These are phyloP conservation scores for Geranium brycei DNA, from an alignment of 345 rosid genomes.

Conservation along the genomic window DNA sequence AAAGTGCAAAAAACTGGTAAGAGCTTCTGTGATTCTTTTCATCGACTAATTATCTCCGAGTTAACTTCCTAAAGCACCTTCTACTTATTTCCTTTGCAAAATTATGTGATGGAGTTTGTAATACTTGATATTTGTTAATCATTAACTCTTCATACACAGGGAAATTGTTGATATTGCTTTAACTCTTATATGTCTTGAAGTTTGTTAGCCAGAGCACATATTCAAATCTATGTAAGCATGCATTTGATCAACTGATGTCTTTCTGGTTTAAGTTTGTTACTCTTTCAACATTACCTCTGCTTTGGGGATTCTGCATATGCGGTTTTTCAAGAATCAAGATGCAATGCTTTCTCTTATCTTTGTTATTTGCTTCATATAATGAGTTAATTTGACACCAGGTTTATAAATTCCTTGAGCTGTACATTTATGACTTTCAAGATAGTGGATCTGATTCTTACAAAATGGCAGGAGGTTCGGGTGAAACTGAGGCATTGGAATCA, in stretches of 20 bases:
- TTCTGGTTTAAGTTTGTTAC: too few species aligned
- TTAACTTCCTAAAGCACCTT: neutral
- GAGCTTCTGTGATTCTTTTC: slow-evolving; percentile 1
- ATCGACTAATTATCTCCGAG: neutral
- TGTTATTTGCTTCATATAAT: too few species aligned
- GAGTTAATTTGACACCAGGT: too few species aligned
- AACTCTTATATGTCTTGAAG: neutral
- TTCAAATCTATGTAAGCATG: too few species aligned
- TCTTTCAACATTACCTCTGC: too few species aligned
- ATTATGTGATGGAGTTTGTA: neutral
- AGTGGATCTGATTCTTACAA: neutral
- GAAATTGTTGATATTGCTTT: neutral
- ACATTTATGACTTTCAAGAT: neutral
- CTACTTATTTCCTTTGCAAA: neutral
- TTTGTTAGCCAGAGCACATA: neutral
- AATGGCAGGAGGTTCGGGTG: slow-evolving; percentile 6
- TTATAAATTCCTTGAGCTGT: too few species aligned
- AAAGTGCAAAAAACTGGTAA: slow-evolving; percentile 29
- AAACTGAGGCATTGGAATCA: slow-evolving; percentile 8
- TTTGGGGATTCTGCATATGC: too few species aligned
- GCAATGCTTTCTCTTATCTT: neutral
- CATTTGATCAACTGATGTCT: too few species aligned
- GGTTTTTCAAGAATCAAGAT: too few species aligned
- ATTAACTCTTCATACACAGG: too few species aligned
- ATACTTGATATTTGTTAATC: neutral